phyloP scores from a whole-genome alignment of 345 rosid species.

The Syzygium aromaticum region DNA sequence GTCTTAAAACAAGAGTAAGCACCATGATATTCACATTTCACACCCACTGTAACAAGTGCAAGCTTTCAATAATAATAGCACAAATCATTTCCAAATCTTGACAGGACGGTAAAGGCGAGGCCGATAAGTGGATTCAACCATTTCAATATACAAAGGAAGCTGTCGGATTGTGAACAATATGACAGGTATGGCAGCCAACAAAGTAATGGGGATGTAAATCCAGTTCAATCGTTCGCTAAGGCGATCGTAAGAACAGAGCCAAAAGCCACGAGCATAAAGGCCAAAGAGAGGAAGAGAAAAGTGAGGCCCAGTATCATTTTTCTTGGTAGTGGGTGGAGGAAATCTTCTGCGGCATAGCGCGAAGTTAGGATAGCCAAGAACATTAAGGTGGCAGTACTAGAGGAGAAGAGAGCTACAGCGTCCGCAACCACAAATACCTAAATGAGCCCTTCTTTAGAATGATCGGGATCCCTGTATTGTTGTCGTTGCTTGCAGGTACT shows the following conservation, averaged over 20 bases:
- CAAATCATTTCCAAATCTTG: background rate
- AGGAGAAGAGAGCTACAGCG: background rate
- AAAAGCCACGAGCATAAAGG: background rate
- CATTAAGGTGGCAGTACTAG: background rate
- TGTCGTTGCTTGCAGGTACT: background rate
- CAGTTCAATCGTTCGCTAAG: background rate
- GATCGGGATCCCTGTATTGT: background rate
- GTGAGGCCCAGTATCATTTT: background rate
- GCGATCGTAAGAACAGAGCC: background rate
- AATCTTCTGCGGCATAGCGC: background rate
- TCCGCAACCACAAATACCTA: background rate
- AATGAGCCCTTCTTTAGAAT: fast-evolving
- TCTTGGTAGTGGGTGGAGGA: background rate
- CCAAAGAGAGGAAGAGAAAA: background rate
- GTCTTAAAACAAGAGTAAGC: background rate
- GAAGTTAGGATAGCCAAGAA: background rate
- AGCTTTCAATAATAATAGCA: background rate
- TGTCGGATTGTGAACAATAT: background rate
- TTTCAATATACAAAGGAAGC: background rate
- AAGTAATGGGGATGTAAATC: background rate
- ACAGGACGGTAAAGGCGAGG: fast-evolving
- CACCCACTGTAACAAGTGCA: background rate
- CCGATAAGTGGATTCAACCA: background rate
- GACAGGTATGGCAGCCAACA: background rate
- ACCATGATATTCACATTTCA: background rate